Evolutionary conservation across 345 rosid genomes (phyloP), one percentile per base, ranked within the genome.

Genomic region (Citrus trifoliata): DNA sequence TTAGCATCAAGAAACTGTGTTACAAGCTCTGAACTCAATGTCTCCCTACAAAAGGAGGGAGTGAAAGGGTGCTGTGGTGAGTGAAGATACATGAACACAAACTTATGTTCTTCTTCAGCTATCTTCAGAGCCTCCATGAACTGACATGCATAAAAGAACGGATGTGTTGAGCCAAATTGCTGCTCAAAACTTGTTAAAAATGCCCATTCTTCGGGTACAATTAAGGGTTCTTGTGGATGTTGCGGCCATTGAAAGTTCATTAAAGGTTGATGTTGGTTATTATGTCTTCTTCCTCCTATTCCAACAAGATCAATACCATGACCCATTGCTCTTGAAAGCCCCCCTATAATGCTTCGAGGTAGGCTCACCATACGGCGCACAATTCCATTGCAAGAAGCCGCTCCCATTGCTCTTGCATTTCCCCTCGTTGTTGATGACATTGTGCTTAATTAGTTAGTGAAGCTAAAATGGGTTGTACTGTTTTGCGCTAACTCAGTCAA

Each of bases 21-120:
- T 32, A 82, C 88, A 24, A 85, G 76, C 67, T 91, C 95, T 1
- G 89, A 89, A 74, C 89, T 35, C 48, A 91, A 59, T 25, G 90
- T 88, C n/a, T 83, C 85, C 22, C 84, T 78, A 70, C 93, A 88
- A 81, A 91, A 91, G 38, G 89, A 81, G 38, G 87, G 88, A 35
- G 90, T 86, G 80, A 89, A 89, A 9, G 93, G 92, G 74, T 89
- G 88, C 10, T 86, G 77, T 2, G 88, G 87, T 0, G 88, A 79
- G 83, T 88, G 91, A 28, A 90, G 85, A 70, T 89, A 90, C 83
- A 90, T 38, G 78, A 90, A 90, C 89, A 89, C 22, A 65, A 89
- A 85, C 83, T 87, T 88, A 40, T 83, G 80, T 65, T 90, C 90
- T 13, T 85, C 80, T 72, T 85, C 84, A 12, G 91, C 92, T 19